Evolutionary conservation across 1,139 yeast genomes (phyloP).

Genomic region (Geotrichum australiense): DNA sequence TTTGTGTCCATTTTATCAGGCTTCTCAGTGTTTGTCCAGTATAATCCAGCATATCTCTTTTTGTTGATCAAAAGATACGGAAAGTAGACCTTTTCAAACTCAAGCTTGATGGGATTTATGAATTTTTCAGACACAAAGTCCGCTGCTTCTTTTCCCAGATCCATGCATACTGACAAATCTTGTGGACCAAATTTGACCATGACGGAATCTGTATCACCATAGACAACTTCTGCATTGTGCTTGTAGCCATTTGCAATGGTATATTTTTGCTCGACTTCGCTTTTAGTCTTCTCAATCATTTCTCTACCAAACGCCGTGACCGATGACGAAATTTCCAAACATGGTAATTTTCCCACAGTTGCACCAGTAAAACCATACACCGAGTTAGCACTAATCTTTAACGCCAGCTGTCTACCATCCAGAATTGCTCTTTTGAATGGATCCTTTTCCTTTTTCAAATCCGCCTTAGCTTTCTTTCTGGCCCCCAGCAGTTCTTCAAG

Average conservation of each 20-base stretch:
- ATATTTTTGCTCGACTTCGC: constrained; percentile 74
- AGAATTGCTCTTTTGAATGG: constrained; percentile 90
- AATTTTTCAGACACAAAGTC: constrained; percentile 72
- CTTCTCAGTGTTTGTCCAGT: constrained; percentile 87
- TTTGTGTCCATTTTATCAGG: constrained; percentile 97
- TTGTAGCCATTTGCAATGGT: constrained; percentile 72
- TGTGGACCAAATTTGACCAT: constrained; percentile 93
- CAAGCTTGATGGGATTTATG: constrained; percentile 82
- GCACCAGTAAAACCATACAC: constrained; percentile 99
- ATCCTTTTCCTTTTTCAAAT: constrained; percentile 85
- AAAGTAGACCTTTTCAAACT: constrained; percentile 93
- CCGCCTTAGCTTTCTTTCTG: constrained; percentile 87
- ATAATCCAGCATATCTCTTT: constrained; percentile 94
- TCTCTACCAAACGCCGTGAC: constrained; percentile 94
- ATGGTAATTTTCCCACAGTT: constrained; percentile 92
- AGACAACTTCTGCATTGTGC: constrained; percentile 82
- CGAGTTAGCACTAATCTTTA: constrained; percentile 94
- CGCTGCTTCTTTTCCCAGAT: constrained; percentile 91
- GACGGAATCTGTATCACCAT: constrained; percentile 99
- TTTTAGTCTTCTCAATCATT: constrained; percentile 91
- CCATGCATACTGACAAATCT: constrained; percentile 84
- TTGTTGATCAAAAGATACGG: constrained; percentile 92
- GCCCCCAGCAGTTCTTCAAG: constrained; percentile 82
- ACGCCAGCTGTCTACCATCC: constrained; percentile 94
- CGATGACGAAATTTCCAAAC: constrained; percentile 92